Evolutionary conservation across 805 yeast species (phyloP).

Genomic region (Candida manassasensis): DNA sequence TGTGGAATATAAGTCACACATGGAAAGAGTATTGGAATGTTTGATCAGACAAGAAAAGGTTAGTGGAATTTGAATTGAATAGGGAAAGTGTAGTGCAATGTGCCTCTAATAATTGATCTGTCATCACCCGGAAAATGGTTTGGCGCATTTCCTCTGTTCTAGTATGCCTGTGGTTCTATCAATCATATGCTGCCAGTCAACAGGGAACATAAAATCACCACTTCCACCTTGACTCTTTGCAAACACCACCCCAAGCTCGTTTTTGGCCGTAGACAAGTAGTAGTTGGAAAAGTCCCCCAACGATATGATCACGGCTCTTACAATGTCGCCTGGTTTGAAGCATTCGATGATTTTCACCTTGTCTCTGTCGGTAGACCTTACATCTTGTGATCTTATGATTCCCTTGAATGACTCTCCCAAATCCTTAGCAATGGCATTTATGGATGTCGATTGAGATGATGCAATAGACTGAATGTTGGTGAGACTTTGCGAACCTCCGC

Average conservation of each 20-base stretch:
- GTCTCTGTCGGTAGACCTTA: constrained; percentile 88
- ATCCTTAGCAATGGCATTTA: constrained; percentile 48
- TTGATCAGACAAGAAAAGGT: too few species aligned
- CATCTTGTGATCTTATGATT: constrained; percentile 78
- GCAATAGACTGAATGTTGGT: constrained; percentile 33
- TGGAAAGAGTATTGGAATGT: too few species aligned
- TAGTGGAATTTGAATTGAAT: too few species aligned
- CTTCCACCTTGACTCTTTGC: constrained; percentile 67
- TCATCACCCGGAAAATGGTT: constrained; percentile 50
- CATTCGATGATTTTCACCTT: constrained; percentile 72
- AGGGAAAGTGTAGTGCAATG: too few species aligned
- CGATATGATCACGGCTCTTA: constrained; percentile 77
- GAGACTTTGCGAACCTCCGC: constrained; percentile 50
- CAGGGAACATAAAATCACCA: constrained; percentile 77
- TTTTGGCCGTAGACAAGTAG: constrained; percentile 81
- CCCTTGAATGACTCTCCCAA: constrained; percentile 89
- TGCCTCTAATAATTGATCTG: constrained; percentile 1
- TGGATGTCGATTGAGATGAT: constrained; percentile 34
- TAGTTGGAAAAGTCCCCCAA: constrained; percentile 93
- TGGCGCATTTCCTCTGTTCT: constrained; percentile 88
- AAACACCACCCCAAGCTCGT: constrained; percentile 90
- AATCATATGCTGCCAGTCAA: constrained; percentile 95
- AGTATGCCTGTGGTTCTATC: constrained; percentile 67
- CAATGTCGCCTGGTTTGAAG: constrained; percentile 89
- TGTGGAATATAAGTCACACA: too few species aligned